Conservation (phyloP, 2,329 filamentous ascomycete genomes). For the Apiospora sp. region DNA sequence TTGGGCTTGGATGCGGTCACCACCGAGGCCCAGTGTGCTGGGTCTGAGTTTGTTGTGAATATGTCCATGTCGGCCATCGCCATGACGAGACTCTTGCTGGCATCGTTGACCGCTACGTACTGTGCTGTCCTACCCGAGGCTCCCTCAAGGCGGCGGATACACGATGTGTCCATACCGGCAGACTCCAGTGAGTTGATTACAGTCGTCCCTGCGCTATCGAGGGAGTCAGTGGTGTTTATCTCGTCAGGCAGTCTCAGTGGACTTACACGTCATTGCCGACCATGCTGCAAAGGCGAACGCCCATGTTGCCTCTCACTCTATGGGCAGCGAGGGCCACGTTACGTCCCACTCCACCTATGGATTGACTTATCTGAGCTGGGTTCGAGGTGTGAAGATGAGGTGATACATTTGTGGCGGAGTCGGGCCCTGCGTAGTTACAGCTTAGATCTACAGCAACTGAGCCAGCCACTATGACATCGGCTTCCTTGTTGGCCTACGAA, state of each 20-base stretch:
- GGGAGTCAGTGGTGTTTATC: conserved; percentile 26
- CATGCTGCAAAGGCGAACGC: conserved; percentile 79
- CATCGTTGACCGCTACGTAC: conserved; percentile 90
- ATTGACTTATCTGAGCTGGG: conserved; percentile 80
- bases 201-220: conserved; percentile 72
- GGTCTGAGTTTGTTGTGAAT: conserved; percentile 65
- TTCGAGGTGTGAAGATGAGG: conserved; percentile 83
- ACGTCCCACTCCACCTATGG: conserved; percentile 88
- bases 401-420: conserved; percentile 39
- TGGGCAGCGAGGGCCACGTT: conserved; percentile 90
- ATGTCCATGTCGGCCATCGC: conserved; percentile 97
- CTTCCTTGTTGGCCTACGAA: conserved; percentile 6
- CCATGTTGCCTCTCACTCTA: conserved; percentile 64
- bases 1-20: conserved; percentile 66
- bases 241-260: neutral
- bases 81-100: conserved; percentile 81
- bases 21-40: conserved; percentile 66
- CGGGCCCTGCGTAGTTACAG: conserved; percentile 71
- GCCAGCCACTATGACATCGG: conserved; percentile 85
- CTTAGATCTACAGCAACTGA: conserved; percentile 87
- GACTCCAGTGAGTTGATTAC: conserved; percentile 71
- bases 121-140: conserved; percentile 78
- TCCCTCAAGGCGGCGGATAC: conserved; percentile 65
- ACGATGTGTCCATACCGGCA: conserved; percentile 69
- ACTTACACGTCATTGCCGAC: conserved; percentile 79